phyloP scores from a whole-genome alignment of 495 filamentous ascomycete genomes.

The Collariella sp. region DNA sequence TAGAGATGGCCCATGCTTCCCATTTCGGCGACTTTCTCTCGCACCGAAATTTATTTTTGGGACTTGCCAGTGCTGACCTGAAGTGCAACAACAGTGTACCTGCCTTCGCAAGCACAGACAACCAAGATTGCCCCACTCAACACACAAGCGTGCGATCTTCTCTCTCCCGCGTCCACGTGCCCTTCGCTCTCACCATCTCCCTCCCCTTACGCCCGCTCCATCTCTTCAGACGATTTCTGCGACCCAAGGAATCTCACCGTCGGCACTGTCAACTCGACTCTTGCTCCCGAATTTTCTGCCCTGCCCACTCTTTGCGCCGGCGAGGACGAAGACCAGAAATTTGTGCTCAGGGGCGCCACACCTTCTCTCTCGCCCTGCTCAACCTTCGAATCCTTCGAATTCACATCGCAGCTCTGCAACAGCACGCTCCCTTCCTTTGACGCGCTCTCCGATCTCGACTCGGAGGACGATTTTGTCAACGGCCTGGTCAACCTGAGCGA shows the following conservation, averaged over 20 bases:
- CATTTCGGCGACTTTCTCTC: too few species aligned
- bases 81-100: constrained; percentile 55
- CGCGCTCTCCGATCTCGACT: constrained; percentile 83
- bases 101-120: constrained; percentile 51
- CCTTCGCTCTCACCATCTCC: constrained; percentile 79
- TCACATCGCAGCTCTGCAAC: constrained; percentile 46
- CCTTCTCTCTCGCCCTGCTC: constrained; percentile 45
- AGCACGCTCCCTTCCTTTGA: constrained; percentile 65
- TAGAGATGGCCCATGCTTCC: too few species aligned
- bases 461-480: constrained; percentile 80
- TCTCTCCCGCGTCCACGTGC: constrained; percentile 62
- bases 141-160: constrained; percentile 59
- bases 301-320: constrained; percentile 49
- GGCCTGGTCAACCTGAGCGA: constrained; percentile 60
- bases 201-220: constrained; percentile 66
- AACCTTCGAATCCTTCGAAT: constrained; percentile 47
- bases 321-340: constrained; percentile 70
- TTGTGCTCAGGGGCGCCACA: constrained; percentile 56
- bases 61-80: constrained; percentile 29
- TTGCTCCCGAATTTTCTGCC: constrained; percentile 56
- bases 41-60: constrained; percentile 11
- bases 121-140: constrained; percentile 46
- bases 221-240: constrained; percentile 74
- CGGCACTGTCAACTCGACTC: constrained; percentile 47
- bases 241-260: constrained; percentile 90